A percentile compares a stretch with the other conserved stretches of the same genome.
These are phyloP conservation scores for Epichloe scottii DNA, from an alignment of 2,329 filamentous ascomycete species.

Conservation along the genomic window DNA sequence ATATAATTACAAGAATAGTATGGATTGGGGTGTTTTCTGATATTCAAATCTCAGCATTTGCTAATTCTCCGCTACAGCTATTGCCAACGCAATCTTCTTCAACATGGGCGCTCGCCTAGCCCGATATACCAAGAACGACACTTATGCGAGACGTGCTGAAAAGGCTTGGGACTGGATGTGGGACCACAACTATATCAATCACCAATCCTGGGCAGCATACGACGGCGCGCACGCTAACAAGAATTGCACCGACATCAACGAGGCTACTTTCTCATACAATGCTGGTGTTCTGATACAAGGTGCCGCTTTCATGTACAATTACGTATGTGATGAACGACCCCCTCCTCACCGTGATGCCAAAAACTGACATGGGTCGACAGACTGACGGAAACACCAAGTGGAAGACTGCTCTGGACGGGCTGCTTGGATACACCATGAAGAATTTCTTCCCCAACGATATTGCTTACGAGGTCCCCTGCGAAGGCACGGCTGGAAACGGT, in stretches of 20 bases:
- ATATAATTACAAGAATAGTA: slow-evolving; percentile 62
- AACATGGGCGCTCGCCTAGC: slow-evolving; percentile 57
- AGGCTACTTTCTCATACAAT: slow-evolving; percentile 55
- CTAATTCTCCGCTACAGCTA: slow-evolving; percentile 22
- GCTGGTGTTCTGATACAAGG: slow-evolving; percentile 50
- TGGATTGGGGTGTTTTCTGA: slow-evolving; percentile 7
- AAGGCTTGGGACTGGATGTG: slow-evolving; percentile 51
- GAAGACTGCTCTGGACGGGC: slow-evolving; percentile 40
- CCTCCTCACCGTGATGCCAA: not conserved
- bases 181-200: slow-evolving; percentile 43
- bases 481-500: slow-evolving; percentile 36
- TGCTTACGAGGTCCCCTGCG: slow-evolving; percentile 57
- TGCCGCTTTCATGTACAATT: slow-evolving; percentile 57
- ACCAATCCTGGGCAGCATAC: slow-evolving; percentile 47
- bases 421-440: slow-evolving; percentile 36
- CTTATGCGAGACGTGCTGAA: slow-evolving; percentile 50
- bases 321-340: slow-evolving; percentile 22
- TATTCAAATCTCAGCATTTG: not conserved
- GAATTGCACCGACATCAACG: slow-evolving; percentile 49
- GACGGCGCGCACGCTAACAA: slow-evolving; percentile 47
- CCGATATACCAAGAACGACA: slow-evolving; percentile 53
- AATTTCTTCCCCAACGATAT: slow-evolving; percentile 45
- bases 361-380: slow-evolving; percentile 17
- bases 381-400: slow-evolving; percentile 42
- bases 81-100: slow-evolving; percentile 52